Evolutionary conservation across 1,284 basidiomycete species (phyloP).

Genomic region (Hypsizygus ulmarius): DNA sequence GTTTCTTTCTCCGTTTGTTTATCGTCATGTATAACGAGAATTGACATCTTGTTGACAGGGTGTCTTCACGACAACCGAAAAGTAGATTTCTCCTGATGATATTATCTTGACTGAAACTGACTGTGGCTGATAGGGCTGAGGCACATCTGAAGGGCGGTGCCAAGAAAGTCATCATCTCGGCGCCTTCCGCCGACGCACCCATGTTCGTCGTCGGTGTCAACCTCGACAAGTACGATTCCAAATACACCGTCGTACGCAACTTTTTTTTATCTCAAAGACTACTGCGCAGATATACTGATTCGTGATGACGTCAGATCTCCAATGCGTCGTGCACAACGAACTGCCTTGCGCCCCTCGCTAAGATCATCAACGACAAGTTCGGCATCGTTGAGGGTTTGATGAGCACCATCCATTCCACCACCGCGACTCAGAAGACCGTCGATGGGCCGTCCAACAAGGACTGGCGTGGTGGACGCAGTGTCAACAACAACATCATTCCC

Average conservation of each 20-base stretch:
- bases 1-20: conserved; percentile 21
- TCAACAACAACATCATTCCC: conserved; percentile 98
- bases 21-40: not conserved
- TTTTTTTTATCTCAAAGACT: conserved; percentile 10
- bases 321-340: conserved; percentile 99
- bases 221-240: conserved; percentile 90
- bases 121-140: conserved; percentile 59
- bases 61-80: conserved; percentile 96
- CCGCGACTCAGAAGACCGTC: conserved; percentile 99
- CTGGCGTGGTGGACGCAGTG: conserved; percentile 96
- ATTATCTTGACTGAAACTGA: conserved; percentile 7
- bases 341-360: conserved; percentile 97
- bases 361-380: conserved; percentile 97
- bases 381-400: conserved; percentile 96
- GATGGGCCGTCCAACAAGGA: conserved; percentile 95
- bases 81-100: conserved; percentile 40
- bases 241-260: conserved; percentile 77
- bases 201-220: conserved; percentile 99
- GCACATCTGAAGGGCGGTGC: conserved; percentile 98
- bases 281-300: conserved; percentile 8
- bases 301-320: conserved; percentile 63
- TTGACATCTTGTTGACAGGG: conserved; percentile 50
- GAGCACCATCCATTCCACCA: conserved; percentile 97
- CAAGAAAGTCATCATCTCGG: conserved; percentile 99
- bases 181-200: conserved; percentile 96